Evolutionary conservation across 768 basidiomycete species (phyloP).

Genomic region (Dentipellis sp.): DNA sequence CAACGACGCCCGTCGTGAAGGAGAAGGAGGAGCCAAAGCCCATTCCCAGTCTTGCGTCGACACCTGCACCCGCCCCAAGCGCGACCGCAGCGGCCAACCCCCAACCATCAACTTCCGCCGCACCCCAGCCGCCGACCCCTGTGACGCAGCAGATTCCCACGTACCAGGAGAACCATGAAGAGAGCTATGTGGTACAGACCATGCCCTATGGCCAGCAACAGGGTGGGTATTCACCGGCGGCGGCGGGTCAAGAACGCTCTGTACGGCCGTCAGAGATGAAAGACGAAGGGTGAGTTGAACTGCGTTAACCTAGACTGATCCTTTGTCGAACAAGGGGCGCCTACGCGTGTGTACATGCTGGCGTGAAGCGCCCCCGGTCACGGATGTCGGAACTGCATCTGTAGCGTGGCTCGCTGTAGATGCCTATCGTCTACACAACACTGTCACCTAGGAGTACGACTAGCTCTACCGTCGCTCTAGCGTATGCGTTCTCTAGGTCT

Average conservation of each 20-base stretch:
- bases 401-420: slow-evolving; percentile 9
- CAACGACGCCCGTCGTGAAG: neutral
- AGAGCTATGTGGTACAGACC: slow-evolving; percentile 17
- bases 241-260: slow-evolving; percentile 41
- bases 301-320: slow-evolving; percentile 16
- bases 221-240: slow-evolving; percentile 22
- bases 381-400: slow-evolving; percentile 2
- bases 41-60: neutral
- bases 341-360: slow-evolving; percentile 13
- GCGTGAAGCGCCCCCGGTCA: slow-evolving; percentile 4
- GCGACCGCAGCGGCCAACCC: slow-evolving; percentile 1
- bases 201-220: slow-evolving; percentile 11
- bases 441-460: slow-evolving; percentile 15
- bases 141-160: slow-evolving; percentile 15
- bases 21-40: slow-evolving; percentile 20
- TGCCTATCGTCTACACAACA: slow-evolving; percentile 10
- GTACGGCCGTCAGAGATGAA: slow-evolving; percentile 85
- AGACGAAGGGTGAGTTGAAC: slow-evolving; percentile 83
- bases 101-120: slow-evolving; percentile 1
- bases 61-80: slow-evolving; percentile 9
- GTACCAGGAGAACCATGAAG: slow-evolving; percentile 15
- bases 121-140: neutral
- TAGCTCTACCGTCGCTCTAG: slow-evolving; percentile 17
- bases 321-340: neutral
- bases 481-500: slow-evolving; percentile 44